A percentile compares a stretch with the other conserved stretches of the same genome.
Conservation (phyloP, 805 yeast species). For the Candida odintsovae region DNA sequence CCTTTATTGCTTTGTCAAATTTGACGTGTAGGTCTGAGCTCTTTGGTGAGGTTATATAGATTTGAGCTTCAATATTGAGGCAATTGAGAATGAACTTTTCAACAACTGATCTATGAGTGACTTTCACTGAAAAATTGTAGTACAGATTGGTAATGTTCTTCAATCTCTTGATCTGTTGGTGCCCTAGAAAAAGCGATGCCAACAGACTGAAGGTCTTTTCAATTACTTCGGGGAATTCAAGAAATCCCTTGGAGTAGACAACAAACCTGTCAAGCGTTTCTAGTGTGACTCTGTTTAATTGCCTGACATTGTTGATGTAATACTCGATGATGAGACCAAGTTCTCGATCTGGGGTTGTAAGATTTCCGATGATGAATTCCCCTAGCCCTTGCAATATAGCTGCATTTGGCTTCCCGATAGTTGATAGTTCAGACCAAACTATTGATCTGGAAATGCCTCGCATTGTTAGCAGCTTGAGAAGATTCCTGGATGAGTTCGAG, state of each 20-base stretch:
- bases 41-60: conserved; percentile 7
- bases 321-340: conserved; percentile 3
- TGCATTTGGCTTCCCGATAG: conserved; percentile 13
- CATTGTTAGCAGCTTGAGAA: conserved; percentile 11
- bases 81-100: background rate
- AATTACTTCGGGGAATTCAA: conserved; percentile 7
- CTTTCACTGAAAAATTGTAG: conserved; percentile 31
- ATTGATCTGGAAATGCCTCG: conserved; percentile 11
- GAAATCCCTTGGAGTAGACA: conserved; percentile 1
- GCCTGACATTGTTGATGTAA: conserved; percentile 1
- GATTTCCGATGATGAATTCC: conserved; percentile 1
- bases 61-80: conserved; percentile 25
- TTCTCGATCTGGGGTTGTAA: background rate
- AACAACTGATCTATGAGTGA: background rate
- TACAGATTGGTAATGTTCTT: conserved; percentile 41
- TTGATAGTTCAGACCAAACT: conserved; percentile 9
- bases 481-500: background rate
- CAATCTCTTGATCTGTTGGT: conserved; percentile 32
- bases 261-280: conserved; percentile 9
- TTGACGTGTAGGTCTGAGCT: conserved; percentile 24
- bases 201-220: conserved; percentile 12
- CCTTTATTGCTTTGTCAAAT: conserved; percentile 29
- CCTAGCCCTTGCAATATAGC: conserved; percentile 11
- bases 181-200: conserved; percentile 16
- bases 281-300: background rate